Evolutionary conservation across 1,139 yeast genomes (phyloP).

Genomic region (Hansenula lynferdii): DNA sequence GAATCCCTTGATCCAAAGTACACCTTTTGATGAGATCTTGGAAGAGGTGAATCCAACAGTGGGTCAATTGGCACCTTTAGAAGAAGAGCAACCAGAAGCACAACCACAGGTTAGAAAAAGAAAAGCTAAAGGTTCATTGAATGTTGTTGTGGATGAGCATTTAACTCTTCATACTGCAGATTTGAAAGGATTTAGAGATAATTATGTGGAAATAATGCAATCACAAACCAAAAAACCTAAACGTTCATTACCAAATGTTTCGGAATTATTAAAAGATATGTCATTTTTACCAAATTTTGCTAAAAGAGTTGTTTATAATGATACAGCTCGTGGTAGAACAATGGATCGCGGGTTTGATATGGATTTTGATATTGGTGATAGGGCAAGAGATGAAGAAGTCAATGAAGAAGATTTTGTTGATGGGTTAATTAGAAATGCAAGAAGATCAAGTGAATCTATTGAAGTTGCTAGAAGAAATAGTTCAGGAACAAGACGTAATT

Average conservation of each 20-base stretch:
- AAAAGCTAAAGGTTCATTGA: not conserved
- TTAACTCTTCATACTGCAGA: conserved; percentile 17
- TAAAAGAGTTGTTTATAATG: not conserved
- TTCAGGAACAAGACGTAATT: conserved; percentile 17
- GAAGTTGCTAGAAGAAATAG: conserved; percentile 18
- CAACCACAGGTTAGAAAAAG: conserved; percentile 2
- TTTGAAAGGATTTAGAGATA: conserved; percentile 19
- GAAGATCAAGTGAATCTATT: conserved; percentile 20
- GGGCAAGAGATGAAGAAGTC: not conserved
- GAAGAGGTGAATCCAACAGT: conserved; percentile 8
- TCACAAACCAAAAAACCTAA: conserved; percentile 3
- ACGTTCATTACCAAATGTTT: not conserved
- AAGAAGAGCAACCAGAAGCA: not conserved
- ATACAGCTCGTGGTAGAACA: conserved; percentile 11
- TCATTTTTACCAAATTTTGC: conserved; percentile 5
- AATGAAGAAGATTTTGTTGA: conserved; percentile 20
- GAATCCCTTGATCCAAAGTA: not conserved
- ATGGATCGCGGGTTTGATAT: not conserved
- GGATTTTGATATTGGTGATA: too few species aligned
- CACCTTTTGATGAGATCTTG: conserved; percentile 9
- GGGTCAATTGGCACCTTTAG: not conserved
- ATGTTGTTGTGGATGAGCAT: conserved; percentile 12
- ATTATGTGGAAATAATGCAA: conserved; percentile 17
- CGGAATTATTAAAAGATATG: not conserved
- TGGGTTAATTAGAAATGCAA: conserved; percentile 15